Conservation (phyloP, 352 stramenopile species). For the Phytophthora aleatoria region DNA sequence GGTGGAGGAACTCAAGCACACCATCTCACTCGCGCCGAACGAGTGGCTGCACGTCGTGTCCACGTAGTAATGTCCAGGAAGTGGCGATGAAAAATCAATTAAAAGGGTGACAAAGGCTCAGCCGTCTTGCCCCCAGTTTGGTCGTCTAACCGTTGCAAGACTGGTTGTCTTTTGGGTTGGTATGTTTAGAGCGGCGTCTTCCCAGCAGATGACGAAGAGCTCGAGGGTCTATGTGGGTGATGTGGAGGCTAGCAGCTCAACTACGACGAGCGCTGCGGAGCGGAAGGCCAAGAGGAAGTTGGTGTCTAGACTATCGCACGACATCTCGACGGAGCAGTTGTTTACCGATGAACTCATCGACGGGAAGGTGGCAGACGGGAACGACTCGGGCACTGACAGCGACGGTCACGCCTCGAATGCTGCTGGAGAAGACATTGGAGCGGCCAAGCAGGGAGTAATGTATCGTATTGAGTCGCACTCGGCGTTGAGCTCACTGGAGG, state of each 20-base stretch:
- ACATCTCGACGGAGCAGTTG: conserved; percentile 75
- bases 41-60: conserved; percentile 87
- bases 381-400: conserved; percentile 38
- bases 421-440: neutral
- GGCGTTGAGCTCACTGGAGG: conserved; percentile 56
- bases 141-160: neutral
- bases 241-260: neutral
- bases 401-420: conserved; percentile 12
- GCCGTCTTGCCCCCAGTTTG: conserved; percentile 1
- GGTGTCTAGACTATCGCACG: conserved; percentile 47
- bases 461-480: conserved; percentile 76
- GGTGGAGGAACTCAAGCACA: conserved; percentile 75
- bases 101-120: conserved; percentile 16
- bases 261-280: conserved; percentile 9
- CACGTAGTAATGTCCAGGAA: conserved; percentile 27
- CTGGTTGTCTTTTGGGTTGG: no score
- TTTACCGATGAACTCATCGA: conserved; percentile 67
- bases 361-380: conserved; percentile 60
- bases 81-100: conserved; percentile 15
- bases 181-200: conserved; percentile 5
- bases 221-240: conserved; percentile 30
- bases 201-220: conserved; percentile 24
- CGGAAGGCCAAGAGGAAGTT: conserved; percentile 26
- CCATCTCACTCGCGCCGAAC: conserved; percentile 85
- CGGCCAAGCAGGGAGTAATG: conserved; percentile 31